A percentile compares a stretch with the other conserved stretches of the same genome.
phyloP scores from a whole-genome alignment of 106 monocot species.

The Posidonia australis region DNA sequence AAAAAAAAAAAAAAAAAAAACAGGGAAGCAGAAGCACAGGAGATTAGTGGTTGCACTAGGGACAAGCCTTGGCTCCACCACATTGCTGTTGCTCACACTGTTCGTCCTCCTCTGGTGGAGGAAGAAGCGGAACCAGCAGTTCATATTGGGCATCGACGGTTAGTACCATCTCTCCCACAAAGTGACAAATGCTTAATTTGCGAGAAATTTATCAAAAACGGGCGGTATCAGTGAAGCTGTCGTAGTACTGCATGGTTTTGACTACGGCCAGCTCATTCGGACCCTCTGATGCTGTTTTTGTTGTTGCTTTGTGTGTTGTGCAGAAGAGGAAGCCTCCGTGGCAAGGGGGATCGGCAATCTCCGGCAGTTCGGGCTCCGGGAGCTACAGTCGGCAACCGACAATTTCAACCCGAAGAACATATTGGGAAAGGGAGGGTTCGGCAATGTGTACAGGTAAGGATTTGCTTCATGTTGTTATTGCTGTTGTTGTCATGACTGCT shows the following conservation, averaged over 20 bases:
- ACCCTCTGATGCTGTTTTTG: not conserved
- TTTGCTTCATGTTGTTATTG: not conserved
- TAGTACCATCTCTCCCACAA: not conserved
- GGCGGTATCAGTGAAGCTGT: too few species aligned
- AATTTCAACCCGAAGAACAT: constrained; percentile 60
- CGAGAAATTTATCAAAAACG: too few species aligned
- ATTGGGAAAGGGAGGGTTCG: constrained; percentile 88
- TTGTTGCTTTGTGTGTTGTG: not conserved
- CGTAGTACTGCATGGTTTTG: too few species aligned
- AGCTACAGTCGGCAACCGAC: constrained; percentile 69
- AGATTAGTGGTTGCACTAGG: constrained; percentile 69
- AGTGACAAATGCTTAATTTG: too few species aligned
- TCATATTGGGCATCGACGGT: constrained; percentile 48
- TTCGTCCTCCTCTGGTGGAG: constrained; percentile 37
- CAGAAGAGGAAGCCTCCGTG: constrained; percentile 26
- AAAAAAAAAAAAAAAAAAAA: not conserved
- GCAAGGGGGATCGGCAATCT: constrained; percentile 53
- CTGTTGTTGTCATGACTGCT: too few species aligned
- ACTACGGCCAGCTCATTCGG: not conserved
- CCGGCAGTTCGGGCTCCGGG: constrained; percentile 58
- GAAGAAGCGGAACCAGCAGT: constrained; percentile 36
- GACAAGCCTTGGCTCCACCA: constrained; percentile 37
- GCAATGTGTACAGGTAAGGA: constrained; percentile 54
- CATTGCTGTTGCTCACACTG: constrained; percentile 26
- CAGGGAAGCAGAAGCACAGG: constrained; percentile 31